phyloP scores from a whole-genome alignment of 345 rosid genomes.

The Brassica cretica region DNA sequence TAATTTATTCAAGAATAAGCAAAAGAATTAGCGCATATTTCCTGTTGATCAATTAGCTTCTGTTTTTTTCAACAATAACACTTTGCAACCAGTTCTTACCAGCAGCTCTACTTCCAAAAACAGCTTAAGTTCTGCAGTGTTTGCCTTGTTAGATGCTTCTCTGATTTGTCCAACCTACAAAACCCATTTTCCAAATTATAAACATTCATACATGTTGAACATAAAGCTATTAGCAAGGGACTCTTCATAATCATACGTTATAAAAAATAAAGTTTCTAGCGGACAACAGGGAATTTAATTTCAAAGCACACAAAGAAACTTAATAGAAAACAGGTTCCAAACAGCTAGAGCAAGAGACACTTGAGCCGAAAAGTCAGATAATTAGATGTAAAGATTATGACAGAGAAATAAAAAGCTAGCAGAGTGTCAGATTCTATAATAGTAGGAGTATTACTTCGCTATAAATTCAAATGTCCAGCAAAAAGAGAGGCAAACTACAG shows the following conservation, averaged over 20 bases:
- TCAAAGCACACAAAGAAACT: constrained; percentile 8
- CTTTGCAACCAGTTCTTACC: constrained; percentile 46
- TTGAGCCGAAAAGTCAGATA: constrained; percentile 4
- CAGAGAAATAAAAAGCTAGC: constrained; percentile 2
- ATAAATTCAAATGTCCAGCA: neutral
- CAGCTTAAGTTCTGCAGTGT: constrained; percentile 82
- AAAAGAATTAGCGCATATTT: constrained; percentile 11
- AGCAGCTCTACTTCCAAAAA: constrained; percentile 76
- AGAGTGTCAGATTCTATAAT: neutral
- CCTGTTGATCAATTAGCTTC: constrained; percentile 14
- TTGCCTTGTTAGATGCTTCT: constrained; percentile 81
- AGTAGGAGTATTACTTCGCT: neutral
- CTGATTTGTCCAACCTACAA: constrained; percentile 89
- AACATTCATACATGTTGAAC: neutral
- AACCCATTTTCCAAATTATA: constrained; percentile 8
- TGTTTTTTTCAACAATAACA: constrained; percentile 13
- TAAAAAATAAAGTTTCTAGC: neutral
- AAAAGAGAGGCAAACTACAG: constrained; percentile 11
- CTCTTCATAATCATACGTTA: neutral
- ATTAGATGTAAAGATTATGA: constrained; percentile 6
- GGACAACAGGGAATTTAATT: constrained; percentile 14
- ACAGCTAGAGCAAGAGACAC: neutral
- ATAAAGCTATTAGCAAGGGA: constrained; percentile 5
- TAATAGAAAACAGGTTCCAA: constrained; percentile 12
- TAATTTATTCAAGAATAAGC: constrained; percentile 39